A percentile compares a stretch with the other conserved stretches of the same genome.
Conservation (phyloP, 2,329 filamentous ascomycete species). For the Aspergillus ochraceus region DNA sequence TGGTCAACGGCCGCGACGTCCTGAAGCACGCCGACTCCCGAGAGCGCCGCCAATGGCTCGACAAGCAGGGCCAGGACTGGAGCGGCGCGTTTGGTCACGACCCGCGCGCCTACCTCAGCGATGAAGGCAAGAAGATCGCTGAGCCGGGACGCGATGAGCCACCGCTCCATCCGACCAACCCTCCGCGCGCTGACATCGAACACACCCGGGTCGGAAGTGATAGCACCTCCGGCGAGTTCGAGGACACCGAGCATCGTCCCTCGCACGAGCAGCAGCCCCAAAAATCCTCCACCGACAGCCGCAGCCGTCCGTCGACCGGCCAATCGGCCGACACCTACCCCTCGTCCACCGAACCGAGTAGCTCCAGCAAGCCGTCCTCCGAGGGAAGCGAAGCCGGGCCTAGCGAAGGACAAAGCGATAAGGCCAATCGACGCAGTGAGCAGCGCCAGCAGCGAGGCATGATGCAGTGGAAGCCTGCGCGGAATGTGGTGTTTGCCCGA, state of each 20-base stretch:
- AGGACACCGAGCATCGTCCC: conserved; percentile 17
- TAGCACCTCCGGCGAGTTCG: conserved; percentile 21
- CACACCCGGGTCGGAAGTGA: conserved; percentile 15
- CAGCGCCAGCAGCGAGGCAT: conserved; percentile 83
- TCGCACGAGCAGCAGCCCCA: neutral
- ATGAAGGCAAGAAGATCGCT: conserved; percentile 53
- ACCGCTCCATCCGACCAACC: conserved; percentile 53
- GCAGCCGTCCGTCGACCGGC: conserved; percentile 26
- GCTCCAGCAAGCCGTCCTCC: neutral
- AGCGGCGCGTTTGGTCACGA: conserved; percentile 81
- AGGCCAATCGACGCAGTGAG: conserved; percentile 51
- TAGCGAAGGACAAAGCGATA: conserved; percentile 25
- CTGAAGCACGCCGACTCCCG: conserved; percentile 67
- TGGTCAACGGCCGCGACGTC: conserved; percentile 78
- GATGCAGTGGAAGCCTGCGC: conserved; percentile 93
- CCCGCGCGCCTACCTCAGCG: conserved; percentile 61
- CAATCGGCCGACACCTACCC: conserved; percentile 27
- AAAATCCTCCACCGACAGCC: conserved; percentile 12
- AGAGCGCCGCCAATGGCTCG: conserved; percentile 74
- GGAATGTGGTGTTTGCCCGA: conserved; percentile 84
- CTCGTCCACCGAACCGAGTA: neutral
- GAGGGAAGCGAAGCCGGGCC: conserved; percentile 2
- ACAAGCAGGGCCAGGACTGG: conserved; percentile 81
- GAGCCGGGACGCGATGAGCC: conserved; percentile 56
- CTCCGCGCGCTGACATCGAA: conserved; percentile 37